Evolutionary conservation across 306 rosid species (phyloP), one percentile per base, ranked within the genome.

Genomic region (Vicia villosa): DNA sequence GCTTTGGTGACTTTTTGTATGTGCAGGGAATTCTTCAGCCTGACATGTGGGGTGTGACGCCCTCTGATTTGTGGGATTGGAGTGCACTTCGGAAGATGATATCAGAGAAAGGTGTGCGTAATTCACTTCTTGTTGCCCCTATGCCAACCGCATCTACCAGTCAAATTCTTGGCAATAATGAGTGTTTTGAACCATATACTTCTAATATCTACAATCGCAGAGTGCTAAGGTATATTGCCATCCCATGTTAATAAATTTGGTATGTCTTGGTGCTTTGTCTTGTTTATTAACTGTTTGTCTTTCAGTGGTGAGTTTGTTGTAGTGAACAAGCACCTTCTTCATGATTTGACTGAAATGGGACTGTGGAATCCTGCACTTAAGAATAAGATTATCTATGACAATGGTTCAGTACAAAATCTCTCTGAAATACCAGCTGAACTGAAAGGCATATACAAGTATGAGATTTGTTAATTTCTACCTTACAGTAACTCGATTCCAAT

Each of bases 111-210:
- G 96, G 96, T 68, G 83, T 84, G 58, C 84, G 96, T 34, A 92
- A 92, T 80, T 92, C 98, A 43, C 96, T 91, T 78, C 94, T 91
- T 68, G 82, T 89, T 5, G 91, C 94, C 47, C 97, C 94, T 17
- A 91, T 89, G 96, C 97, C 96, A 10, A 91, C 96, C 57, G 97
- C 96, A 3, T 91, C 94, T 13, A 89, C 96, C 36, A 87, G 97
- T 77, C 97, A 91, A 73, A 91, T 91, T 81, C 88, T 91, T 81
- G 96, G 96, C 76, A 91, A 91, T 77, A 91, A 89, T 4, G 94
- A 89, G 73, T 91, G 97, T 71, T 91, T 91, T 87, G 97, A 91
- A 79, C 97, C 97, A 1, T 91, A 89, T 77, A 89, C 97, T 72
- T 91, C 94, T 59, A 91, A 91, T 70, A 87, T 91, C 40, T 91